Base-by-base conservation (phyloP, 768 basidiomycete species). In the Pulveroboletus ravenelii region DNA sequence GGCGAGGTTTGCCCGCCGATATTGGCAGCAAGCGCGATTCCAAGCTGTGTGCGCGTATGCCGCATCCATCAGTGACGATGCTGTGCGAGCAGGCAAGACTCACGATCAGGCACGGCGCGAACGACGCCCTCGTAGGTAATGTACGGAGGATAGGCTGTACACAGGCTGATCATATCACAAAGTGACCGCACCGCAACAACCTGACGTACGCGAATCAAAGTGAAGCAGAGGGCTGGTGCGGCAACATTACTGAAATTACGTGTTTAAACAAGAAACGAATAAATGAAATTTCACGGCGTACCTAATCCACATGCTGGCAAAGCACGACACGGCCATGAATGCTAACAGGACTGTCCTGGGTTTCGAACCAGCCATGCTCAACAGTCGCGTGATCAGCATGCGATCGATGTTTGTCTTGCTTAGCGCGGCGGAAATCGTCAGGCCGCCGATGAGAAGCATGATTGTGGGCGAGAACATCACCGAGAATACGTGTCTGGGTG, bases 231-330 rank as follows among this genome's bases (percentile, higher is more conserved):
- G 3, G 95, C 96, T 10, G 95, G 94, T 15, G 96, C 96, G 4
- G 96, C 96, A 18, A 99, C 96, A 64, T 99, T 98, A 69, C 91
- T 89, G 47, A 48, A 32, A 50, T 45, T 34, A 34, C 5, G 23
- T 46, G 53, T 42, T 55, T 56, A 48, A 41, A 40, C 13, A 40
- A 40, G 7, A 37, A 12, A 12, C 9, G 1, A 40, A n/a, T 8
- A 35, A 39, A 30, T 10, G 6, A 29, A 15, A 27, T n/a, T 36
- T 25, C 6, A 10, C n/a, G 44, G 55, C 70, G 40, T 48, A 86
- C 87, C 88, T 93, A 62, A 99, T 98, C 96, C 93, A 98, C 95
- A 98, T 99, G 69, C 90, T 93, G 3, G 94, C 93, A 65, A 99
- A 99, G 63, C 93, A 97, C 2, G 93, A 88, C 15, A 99, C 93